Conservation (phyloP, 1,139 yeast species). For the Pichia sp. region DNA sequence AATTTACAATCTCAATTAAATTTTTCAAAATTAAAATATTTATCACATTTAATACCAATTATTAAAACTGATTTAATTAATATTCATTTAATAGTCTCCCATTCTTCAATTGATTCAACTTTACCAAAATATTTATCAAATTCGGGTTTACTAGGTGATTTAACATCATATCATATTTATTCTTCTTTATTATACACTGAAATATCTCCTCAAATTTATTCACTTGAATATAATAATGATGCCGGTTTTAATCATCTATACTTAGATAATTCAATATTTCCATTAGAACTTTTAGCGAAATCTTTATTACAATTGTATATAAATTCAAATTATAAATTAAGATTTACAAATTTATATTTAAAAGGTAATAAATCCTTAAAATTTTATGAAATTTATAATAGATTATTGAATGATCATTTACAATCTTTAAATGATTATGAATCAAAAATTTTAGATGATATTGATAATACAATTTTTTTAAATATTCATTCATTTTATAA, state of each 20-base stretch:
- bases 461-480: conserved; percentile 30
- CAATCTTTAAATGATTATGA: conserved; percentile 25
- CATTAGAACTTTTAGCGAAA: conserved; percentile 37
- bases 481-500: conserved; percentile 32
- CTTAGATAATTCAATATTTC: conserved; percentile 20
- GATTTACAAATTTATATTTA: conserved; percentile 36
- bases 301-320: conserved; percentile 22
- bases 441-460: conserved; percentile 27
- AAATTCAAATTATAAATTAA: conserved; percentile 32
- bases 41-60: conserved; percentile 2
- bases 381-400: conserved; percentile 34
- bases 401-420: conserved; percentile 27
- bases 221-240: conserved; percentile 20
- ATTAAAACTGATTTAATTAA: conserved; percentile 25
- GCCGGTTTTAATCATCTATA: conserved; percentile 25
- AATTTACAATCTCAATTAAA: conserved; percentile 3
- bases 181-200: conserved; percentile 16
- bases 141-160: conserved; percentile 37
- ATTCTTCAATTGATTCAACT: conserved; percentile 8
- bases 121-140: conserved; percentile 29
- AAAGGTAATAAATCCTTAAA: conserved; percentile 42
- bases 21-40: conserved; percentile 1
- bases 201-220: conserved; percentile 24
- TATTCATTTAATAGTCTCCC: conserved; percentile 11
- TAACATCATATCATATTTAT: conserved; percentile 28